Base-by-base conservation (phyloP, 108 stramenopile species). In the Cyclostephanos invisitatus region DNA sequence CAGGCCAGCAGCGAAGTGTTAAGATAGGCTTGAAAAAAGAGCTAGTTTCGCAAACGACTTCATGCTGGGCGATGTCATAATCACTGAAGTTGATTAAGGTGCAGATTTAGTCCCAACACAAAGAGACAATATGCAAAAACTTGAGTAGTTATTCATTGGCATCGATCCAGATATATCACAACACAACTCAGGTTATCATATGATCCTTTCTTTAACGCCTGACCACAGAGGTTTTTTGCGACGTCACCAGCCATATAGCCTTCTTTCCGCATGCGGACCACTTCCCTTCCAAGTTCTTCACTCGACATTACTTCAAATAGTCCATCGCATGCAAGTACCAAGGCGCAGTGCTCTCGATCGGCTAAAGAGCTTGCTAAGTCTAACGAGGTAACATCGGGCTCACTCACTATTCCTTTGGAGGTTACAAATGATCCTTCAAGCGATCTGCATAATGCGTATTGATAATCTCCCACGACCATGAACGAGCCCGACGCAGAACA, bases 251-350 rank as follows among this genome's bases (percentile, higher is more conserved):
- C 89, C 47, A 53, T 64, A 36, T 71, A 67, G 10, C 85, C 76
- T 42, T 66, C 69, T 46, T 64, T 58, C 40, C 87, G 64, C 83
- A 86, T 72, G 38, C 78, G 79, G 36, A 77, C 22, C 2, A 89
- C 83, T 67, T 87, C 86, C 28, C 55, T 63, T 6, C 83, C 89
- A 24, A 86, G 87, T 72, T 93, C 88, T 64, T 87, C 84, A 36
- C 87, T 87, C 55, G 83, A 89, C 75, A 90, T 89, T 32, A 91
- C 90, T 67, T 91, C 89, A 81, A 88, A 93, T 10, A 93, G 49
- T 42, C 92, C 92, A 86, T 93, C 92, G n/a, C 80, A 81, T 22
- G 92, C 88, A 4, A 85, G 54, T 5, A 93, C 75, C 36, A 86
- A 53, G 17, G 83, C 60, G 42, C 84, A 78, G 35, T 81, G 50